Evolutionary conservation across 2,329 filamentous ascomycete species (phyloP).

Genomic region (Metarhizium sp.): DNA sequence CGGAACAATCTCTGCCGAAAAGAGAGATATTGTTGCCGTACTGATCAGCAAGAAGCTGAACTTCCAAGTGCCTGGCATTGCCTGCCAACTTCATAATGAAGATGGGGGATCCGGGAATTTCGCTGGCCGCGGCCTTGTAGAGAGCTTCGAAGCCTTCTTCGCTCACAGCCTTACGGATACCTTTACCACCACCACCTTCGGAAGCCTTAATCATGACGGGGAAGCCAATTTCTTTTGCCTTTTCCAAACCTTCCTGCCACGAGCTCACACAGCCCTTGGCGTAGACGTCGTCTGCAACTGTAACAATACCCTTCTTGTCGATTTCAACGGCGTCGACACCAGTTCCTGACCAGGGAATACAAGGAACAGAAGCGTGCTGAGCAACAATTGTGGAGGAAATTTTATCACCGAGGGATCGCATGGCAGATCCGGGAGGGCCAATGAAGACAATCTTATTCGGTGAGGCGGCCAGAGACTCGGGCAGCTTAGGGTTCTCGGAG

Average conservation of each 20-base stretch:
- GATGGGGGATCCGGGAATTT: slow-evolving; percentile 97
- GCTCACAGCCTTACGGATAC: slow-evolving; percentile 86
- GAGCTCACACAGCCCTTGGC: slow-evolving; percentile 83
- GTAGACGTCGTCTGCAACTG: slow-evolving; percentile 78
- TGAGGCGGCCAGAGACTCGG: slow-evolving; percentile 89
- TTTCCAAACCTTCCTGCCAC: slow-evolving; percentile 80
- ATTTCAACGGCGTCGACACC: slow-evolving; percentile 76
- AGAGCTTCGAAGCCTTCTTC: slow-evolving; percentile 79
- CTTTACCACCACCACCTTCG: slow-evolving; percentile 97
- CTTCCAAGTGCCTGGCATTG: slow-evolving; percentile 92
- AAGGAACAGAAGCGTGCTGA: slow-evolving; percentile 91
- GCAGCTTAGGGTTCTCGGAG: slow-evolving; percentile 96
- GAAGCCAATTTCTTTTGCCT: slow-evolving; percentile 87
- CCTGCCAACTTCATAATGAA: slow-evolving; percentile 99
- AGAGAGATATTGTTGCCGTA: slow-evolving; percentile 99
- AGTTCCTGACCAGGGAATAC: slow-evolving; percentile 98
- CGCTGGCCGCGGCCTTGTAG: slow-evolving; percentile 92
- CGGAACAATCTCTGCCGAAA: slow-evolving; percentile 96
- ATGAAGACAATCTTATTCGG: slow-evolving; percentile 99
- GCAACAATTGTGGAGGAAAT: slow-evolving; percentile 99
- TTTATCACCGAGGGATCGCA: slow-evolving; percentile 98
- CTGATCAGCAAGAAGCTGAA: slow-evolving; percentile 94
- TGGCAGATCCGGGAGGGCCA: slow-evolving; percentile 91
- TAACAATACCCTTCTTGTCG: slow-evolving; percentile 80
- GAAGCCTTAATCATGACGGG: slow-evolving; percentile 99